These are phyloP conservation scores for Populus simonii DNA, from an alignment of 345 rosid species.

Conservation along the genomic window DNA sequence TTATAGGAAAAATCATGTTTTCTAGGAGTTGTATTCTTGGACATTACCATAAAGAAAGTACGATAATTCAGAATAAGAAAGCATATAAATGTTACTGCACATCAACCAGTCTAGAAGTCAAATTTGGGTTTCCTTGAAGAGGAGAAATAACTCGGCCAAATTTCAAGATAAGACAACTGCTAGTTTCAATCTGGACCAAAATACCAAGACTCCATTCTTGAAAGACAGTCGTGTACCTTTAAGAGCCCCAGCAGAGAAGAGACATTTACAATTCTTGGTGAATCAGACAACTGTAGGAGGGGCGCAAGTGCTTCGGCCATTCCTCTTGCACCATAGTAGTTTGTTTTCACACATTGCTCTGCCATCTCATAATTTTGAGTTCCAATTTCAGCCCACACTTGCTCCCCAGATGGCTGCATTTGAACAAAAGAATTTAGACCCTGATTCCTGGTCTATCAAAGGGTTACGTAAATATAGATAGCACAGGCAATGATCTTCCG, in stretches of 20 bases:
- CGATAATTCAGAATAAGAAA: neutral
- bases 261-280: conserved; percentile 40
- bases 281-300: conserved; percentile 36
- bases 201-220: neutral
- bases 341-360: conserved; percentile 40
- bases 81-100: neutral
- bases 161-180: neutral
- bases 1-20: neutral
- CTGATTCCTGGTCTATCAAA: neutral
- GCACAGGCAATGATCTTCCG: neutral
- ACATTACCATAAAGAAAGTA: neutral
- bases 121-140: neutral
- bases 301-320: conserved; percentile 36
- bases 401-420: conserved; percentile 17
- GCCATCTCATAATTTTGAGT: conserved; percentile 22
- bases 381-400: conserved; percentile 19
- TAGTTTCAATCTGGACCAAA: neutral
- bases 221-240: conserved; percentile 17
- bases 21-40: neutral
- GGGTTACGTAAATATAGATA: neutral
- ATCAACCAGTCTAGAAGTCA: neutral
- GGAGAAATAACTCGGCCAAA: neutral
- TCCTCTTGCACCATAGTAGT: conserved; percentile 43
- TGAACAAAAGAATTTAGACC: neutral
- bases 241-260: conserved; percentile 18